These are phyloP conservation scores for Aristolochia contorta DNA, from an alignment of 164 flowering plant genomes.

Conservation along the genomic window DNA sequence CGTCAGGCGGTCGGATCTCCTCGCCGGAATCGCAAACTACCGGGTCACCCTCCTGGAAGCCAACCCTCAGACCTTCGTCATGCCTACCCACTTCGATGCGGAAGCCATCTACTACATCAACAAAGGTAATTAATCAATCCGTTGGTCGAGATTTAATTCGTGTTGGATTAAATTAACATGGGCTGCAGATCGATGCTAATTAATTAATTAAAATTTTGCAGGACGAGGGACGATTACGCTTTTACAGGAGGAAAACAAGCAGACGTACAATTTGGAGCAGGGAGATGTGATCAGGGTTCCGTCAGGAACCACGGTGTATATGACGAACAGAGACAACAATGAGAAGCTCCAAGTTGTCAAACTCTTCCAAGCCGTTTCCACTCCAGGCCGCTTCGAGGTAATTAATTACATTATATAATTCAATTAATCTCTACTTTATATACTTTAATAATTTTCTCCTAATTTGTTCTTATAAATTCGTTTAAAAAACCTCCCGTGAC, in stretches of 20 bases:
- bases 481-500: too few species aligned
- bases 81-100: slow-evolving; percentile 10
- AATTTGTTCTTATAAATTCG: too few species aligned
- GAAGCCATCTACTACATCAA: neutral
- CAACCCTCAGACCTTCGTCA: slow-evolving; percentile 4
- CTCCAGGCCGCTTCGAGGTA: slow-evolving; percentile 14
- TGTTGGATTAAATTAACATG: too few species aligned
- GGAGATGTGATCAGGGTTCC: slow-evolving; percentile 17
- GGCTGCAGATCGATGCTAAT: too few species aligned
- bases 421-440: neutral
- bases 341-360: slow-evolving; percentile 12
- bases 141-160: too few species aligned
- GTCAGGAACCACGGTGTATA: slow-evolving; percentile 9
- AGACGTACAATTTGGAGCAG: slow-evolving; percentile 9
- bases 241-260: slow-evolving; percentile 7
- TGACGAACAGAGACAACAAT: slow-evolving; percentile 10
- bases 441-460: neutral
- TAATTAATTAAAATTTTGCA: too few species aligned
- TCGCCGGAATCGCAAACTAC: slow-evolving; percentile 6
- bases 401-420: too few species aligned
- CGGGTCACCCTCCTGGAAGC: slow-evolving; percentile 3
- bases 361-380: slow-evolving; percentile 7
- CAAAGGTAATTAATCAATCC: neutral
- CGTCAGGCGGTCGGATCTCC: neutral
- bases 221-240: slow-evolving; percentile 13